These are phyloP conservation scores for Sporothrix inflata DNA, from an alignment of 2,329 filamentous ascomycete genomes.

Conservation along the genomic window DNA sequence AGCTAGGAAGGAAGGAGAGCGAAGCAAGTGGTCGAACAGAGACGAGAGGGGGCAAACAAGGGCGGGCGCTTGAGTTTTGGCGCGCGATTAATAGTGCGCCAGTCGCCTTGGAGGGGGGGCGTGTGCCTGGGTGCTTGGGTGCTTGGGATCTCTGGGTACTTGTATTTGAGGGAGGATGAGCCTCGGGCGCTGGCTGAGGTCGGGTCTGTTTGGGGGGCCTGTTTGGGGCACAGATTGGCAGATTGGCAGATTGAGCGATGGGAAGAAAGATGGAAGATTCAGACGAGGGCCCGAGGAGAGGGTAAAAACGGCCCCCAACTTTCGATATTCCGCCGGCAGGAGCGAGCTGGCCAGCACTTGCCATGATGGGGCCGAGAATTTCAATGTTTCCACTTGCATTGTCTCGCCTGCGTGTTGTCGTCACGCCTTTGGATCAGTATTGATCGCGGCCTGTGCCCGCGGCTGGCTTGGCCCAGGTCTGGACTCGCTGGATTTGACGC, in stretches of 20 bases:
- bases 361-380: background rate
- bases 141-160: background rate
- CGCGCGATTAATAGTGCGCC: constrained; percentile 34
- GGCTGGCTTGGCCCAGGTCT: background rate
- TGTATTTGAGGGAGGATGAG: background rate
- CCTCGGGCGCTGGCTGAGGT: background rate
- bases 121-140: background rate
- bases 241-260: constrained; percentile 18
- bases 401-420: background rate
- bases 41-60: background rate
- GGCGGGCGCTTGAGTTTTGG: constrained; percentile 34
- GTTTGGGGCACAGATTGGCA: constrained; percentile 15
- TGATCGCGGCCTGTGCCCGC: background rate
- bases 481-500: background rate
- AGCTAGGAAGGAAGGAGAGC: background rate
- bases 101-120: constrained; percentile 19
- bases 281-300: constrained; percentile 26
- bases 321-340: background rate
- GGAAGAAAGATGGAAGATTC: constrained; percentile 5
- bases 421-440: background rate
- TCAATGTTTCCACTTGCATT: constrained; percentile 2
- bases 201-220: background rate
- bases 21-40: background rate
- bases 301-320: constrained; percentile 31
- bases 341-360: background rate